Conservation (phyloP, 495 filamentous ascomycete species). For the Coniosporium apollinis region DNA sequence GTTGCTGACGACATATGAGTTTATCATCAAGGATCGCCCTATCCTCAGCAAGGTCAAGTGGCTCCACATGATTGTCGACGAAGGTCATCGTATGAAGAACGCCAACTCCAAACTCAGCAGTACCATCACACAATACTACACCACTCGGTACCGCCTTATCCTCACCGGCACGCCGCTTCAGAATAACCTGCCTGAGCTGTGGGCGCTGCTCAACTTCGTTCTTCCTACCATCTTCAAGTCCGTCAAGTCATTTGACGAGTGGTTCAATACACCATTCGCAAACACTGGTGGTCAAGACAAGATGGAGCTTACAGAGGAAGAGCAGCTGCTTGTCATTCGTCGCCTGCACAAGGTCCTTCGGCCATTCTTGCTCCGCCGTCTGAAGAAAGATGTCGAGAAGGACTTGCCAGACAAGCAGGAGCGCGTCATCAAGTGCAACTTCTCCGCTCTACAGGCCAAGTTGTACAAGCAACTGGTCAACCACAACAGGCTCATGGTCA, state of each 20-base stretch:
- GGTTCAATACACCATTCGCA: slow-evolving; percentile 98
- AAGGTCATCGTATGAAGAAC: slow-evolving; percentile 99
- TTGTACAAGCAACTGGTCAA: slow-evolving; percentile 94
- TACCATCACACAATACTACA: slow-evolving; percentile 88
- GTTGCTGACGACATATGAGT: slow-evolving; percentile 92
- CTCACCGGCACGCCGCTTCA: slow-evolving; percentile 93
- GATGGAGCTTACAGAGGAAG: slow-evolving; percentile 98
- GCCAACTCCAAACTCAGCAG: slow-evolving; percentile 89
- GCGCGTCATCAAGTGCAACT: slow-evolving; percentile 96
- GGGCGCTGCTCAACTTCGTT: slow-evolving; percentile 96
- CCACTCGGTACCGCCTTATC: slow-evolving; percentile 85
- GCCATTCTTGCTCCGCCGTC: slow-evolving; percentile 90
- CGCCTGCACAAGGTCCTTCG: slow-evolving; percentile 95
- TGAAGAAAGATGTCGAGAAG: slow-evolving; percentile 99
- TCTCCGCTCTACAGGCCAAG: slow-evolving; percentile 82
- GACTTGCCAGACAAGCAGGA: slow-evolving; percentile 97
- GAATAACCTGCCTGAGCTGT: slow-evolving; percentile 91
- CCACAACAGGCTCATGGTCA: slow-evolving; percentile 83
- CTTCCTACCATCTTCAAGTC: slow-evolving; percentile 98
- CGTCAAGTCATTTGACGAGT: slow-evolving; percentile 96
- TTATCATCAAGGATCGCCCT: slow-evolving; percentile 96
- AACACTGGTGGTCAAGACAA: slow-evolving; percentile 96
- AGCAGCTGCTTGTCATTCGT: slow-evolving; percentile 93
- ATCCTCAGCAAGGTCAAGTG: slow-evolving; percentile 93
- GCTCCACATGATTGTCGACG: slow-evolving; percentile 99